Evolutionary conservation across 2,329 filamentous ascomycete species (phyloP), one percentile per base, ranked within the genome.

Genomic region (Chaetomiaceae sp.): DNA sequence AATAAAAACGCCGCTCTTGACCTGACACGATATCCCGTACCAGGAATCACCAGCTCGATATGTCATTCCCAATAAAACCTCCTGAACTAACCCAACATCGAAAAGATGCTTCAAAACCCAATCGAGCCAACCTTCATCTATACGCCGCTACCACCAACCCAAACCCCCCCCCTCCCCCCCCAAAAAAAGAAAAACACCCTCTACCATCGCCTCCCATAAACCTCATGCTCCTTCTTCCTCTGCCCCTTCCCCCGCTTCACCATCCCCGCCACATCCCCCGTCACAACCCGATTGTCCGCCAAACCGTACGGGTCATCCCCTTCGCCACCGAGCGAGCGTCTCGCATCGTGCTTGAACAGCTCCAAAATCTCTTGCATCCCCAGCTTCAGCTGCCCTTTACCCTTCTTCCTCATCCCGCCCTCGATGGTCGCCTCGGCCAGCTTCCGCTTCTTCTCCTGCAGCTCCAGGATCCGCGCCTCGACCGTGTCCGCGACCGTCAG

Each of bases 381-480:
- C 45, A 99, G 77, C 73, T 96, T 96, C 67, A 88, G 82, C 14
- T 84, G 49, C 9, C 59, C 55, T 62, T 69, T 69, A 51, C 75
- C 81, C 55, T 86, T 88, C 66, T 82, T 81, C 58, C 78, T 87
- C 67, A 84, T 81, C 60, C 84, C 85, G 57, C 85, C 84, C 69
- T 96, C 94, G 54, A 99, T 94, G 11, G 94, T 89, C 57, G 91
- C 85, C 65, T 90, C 86, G n/a, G 94, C 92, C 11, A 99, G 80
- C 62, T 90, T 83, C 10, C 94, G 84, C 74, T 99, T 99, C 71
- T 90, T 90, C 58, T 96, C 87, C 71, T 99, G 94, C 20, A 99
- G 80, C 56, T 88, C 89, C n/a, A 97, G 75, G 63, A 99, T 99
- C 53, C 91, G 84, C 70, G 92, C 90, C 75, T 99, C 94, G 51